A percentile compares a stretch with the other conserved stretches of the same genome.
These are phyloP conservation scores for Penicillium polonicum DNA, from an alignment of 2,329 filamentous ascomycete genomes.

Conservation along the genomic window DNA sequence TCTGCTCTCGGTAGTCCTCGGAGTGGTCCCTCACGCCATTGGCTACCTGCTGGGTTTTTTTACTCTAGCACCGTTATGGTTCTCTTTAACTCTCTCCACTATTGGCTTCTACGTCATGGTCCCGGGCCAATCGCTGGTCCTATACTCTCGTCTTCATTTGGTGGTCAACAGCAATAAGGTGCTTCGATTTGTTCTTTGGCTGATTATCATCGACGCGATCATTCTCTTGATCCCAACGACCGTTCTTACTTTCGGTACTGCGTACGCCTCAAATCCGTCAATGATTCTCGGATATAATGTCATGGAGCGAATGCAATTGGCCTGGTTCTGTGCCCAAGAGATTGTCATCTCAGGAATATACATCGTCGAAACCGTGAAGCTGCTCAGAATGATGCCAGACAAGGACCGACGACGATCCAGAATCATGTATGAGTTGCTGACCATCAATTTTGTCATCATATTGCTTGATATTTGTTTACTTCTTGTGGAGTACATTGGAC, in stretches of 20 bases:
- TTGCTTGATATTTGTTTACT: constrained; percentile 47
- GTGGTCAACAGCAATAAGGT: constrained; percentile 52
- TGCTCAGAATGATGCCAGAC: constrained; percentile 38
- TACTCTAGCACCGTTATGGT: constrained; percentile 33
- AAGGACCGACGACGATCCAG: constrained; percentile 38
- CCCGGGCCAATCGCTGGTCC: constrained; percentile 60
- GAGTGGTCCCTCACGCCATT: constrained; percentile 39
- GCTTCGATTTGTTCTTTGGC: constrained; percentile 52
- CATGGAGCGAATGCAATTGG: constrained; percentile 45
- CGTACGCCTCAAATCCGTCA: constrained; percentile 24
- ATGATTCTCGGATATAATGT: constrained; percentile 45
- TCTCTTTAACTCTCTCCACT: constrained; percentile 43
- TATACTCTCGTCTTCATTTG: constrained; percentile 63
- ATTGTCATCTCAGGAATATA: constrained; percentile 51
- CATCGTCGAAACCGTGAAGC: constrained; percentile 52
- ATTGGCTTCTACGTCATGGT: constrained; percentile 61
- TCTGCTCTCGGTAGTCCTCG: constrained; percentile 35
- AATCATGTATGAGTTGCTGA: constrained; percentile 50
- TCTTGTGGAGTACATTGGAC: constrained; percentile 44
- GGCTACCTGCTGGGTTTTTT: constrained; percentile 45
- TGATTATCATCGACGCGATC: constrained; percentile 58
- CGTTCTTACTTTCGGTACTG: constrained; percentile 52
- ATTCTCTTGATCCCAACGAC: constrained; percentile 55
- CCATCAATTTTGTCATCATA: constrained; percentile 51
- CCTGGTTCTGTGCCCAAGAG: constrained; percentile 47